Conservation (phyloP, 2,329 filamentous ascomycete genomes). For the Arthrocladium fulminans region DNA sequence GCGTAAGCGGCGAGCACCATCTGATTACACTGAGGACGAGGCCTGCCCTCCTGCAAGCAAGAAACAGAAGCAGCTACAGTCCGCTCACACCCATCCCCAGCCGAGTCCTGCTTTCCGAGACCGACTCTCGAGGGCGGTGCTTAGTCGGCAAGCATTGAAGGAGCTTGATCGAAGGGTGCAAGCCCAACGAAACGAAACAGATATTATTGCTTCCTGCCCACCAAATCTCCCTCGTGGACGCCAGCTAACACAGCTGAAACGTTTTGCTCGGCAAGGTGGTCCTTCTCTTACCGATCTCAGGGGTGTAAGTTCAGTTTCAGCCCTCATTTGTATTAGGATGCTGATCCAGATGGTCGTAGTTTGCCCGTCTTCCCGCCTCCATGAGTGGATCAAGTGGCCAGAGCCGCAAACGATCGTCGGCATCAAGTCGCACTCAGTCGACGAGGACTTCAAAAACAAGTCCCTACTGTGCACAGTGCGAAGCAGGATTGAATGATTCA, state of each 20-base stretch:
- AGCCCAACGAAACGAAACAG: constrained; percentile 1
- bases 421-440: constrained; percentile 7
- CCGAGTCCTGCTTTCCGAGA: constrained; percentile 14
- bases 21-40: constrained; percentile 2
- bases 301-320: constrained; percentile 12
- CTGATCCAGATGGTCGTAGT: constrained; percentile 4
- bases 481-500: constrained; percentile 32
- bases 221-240: constrained; percentile 1
- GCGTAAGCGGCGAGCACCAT: constrained; percentile 3
- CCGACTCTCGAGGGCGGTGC: constrained; percentile 13
- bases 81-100: constrained; percentile 1
- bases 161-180: constrained; percentile 15
- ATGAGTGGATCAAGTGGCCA: constrained; percentile 10
- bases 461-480: constrained; percentile 24
- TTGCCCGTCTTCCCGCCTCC: constrained; percentile 9
- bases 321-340: not conserved
- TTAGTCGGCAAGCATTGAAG: constrained; percentile 12
- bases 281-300: constrained; percentile 15
- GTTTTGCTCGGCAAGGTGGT: constrained; percentile 14
- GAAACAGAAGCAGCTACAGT: not conserved
- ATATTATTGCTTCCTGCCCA: not conserved
- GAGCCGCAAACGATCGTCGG: constrained; percentile 13
- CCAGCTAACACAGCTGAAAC: constrained; percentile 9
- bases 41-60: not conserved
- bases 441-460: constrained; percentile 8